Evolutionary conservation across 164 flowering plant species (phyloP).

Genomic region (Macadamia integrifolia): DNA sequence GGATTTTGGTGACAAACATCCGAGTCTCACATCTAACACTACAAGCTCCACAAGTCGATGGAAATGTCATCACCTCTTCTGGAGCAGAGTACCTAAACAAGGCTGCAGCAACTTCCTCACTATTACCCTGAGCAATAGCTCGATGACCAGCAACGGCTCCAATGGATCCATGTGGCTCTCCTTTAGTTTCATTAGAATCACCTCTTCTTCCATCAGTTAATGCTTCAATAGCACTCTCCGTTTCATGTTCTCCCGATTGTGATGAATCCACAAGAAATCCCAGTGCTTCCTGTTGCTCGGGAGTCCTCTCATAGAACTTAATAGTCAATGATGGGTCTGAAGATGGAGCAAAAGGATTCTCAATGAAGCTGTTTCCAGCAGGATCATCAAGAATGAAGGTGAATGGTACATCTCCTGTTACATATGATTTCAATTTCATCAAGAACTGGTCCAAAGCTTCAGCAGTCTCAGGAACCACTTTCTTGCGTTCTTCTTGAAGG

Average conservation of each 20-base stretch:
- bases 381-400: conserved; percentile 93
- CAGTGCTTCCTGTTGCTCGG: conserved; percentile 70
- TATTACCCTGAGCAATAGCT: conserved; percentile 80
- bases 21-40: conserved; percentile 65
- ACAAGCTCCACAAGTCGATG: conserved; percentile 95
- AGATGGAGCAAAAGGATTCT: conserved; percentile 89
- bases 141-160: conserved; percentile 74
- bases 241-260: conserved; percentile 23
- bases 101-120: conserved; percentile 69
- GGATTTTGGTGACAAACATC: conserved; percentile 85
- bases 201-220: conserved; percentile 15
- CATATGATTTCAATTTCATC: conserved; percentile 69
- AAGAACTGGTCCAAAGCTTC: conserved; percentile 83
- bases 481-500: conserved; percentile 93
- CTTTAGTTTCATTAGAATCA: conserved; percentile 17
- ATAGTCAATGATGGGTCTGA: conserved; percentile 69
- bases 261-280: conserved; percentile 64
- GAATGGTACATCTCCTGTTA: conserved; percentile 58
- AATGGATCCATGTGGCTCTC: conserved; percentile 66
- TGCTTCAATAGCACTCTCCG: conserved; percentile 21
- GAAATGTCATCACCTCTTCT: conserved; percentile 97
- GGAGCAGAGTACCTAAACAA: conserved; percentile 88
- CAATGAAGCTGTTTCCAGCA: conserved; percentile 95
- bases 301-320: conserved; percentile 81
- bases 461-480: conserved; percentile 78